Base-by-base conservation (phyloP, 2,329 filamentous ascomycete species). In the Aotearoamyces nothofagi region DNA sequence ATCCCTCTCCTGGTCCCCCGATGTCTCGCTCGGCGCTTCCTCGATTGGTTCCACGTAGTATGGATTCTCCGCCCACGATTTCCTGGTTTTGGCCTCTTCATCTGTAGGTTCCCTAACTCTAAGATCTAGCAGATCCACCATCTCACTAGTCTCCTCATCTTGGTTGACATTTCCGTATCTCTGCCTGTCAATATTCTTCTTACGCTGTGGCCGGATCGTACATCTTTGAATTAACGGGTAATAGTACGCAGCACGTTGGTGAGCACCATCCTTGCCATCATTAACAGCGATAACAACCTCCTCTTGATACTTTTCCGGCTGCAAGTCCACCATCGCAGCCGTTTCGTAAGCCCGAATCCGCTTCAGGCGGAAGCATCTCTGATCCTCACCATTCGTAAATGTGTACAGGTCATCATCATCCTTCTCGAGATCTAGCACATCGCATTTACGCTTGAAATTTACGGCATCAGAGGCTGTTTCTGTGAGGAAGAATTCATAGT, bases 211-310 rank as follows among this genome's bases (percentile, higher is more conserved):
- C 24, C 69, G 60, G 42, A 78, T 68, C 13, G 61, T 60, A 26
- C 62, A 68, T 30, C 69, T 66, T 49, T 77, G 70, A 53, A 78
- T 66, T 37, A 78, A 61, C 4, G 74, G 74, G 41, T 78, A 78
- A 51, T 77, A 78, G 49, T 73, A 77, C 9, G 64, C 67, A 5
- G 62, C 72, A 47, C 67, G 69, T 38, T 68, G 60, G 27, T 54
- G 47, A 32, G 54, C 51, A 28, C 60, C 60, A 36, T 62, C 58
- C 20, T 38, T 61, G 36, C 66, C 63, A 36, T 70, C 62, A 40
- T 69, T 61, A 43, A 65, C 63, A 3, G 67, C 60, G 15, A 78
- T 52, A 32, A 75, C 60, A 17, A 78, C 56, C 49, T 78, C 71
- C 36, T 77, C 63, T 37, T 66, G 58, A 47, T 75, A 78, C 51